Evolutionary conservation across 148 eudicot genomes (phyloP).

Genomic region (Hydrangea macrophylla): DNA sequence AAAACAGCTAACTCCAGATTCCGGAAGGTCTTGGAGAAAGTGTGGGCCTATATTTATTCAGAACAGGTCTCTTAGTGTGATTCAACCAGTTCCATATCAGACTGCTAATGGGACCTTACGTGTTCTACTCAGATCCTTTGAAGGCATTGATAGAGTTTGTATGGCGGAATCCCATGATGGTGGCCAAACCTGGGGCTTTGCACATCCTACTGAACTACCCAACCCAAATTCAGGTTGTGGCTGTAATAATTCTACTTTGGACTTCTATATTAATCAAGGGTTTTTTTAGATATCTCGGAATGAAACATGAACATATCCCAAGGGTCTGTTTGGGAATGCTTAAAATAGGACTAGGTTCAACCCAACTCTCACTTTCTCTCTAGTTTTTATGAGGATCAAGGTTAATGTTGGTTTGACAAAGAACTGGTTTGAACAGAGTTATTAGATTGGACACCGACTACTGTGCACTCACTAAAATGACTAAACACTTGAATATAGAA

Average conservation of each 20-base stretch:
- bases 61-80: conserved; percentile 57
- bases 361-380: too few species aligned
- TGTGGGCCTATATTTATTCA: conserved; percentile 82
- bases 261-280: background rate
- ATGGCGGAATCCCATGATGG: conserved; percentile 88
- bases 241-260: background rate
- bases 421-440: too few species aligned
- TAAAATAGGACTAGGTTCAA: too few species aligned
- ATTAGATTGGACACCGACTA: too few species aligned
- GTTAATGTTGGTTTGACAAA: too few species aligned
- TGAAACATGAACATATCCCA: too few species aligned
- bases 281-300: too few species aligned
- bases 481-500: too few species aligned
- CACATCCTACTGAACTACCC: conserved; percentile 66
- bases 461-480: too few species aligned
- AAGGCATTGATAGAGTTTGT: conserved; percentile 53
- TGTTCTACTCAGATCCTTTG: conserved; percentile 69
- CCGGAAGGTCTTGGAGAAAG: conserved; percentile 83
- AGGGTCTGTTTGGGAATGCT: too few species aligned
- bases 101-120: conserved; percentile 72
- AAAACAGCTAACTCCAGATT: conserved; percentile 69
- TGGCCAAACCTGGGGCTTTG: conserved; percentile 77
- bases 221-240: conserved; percentile 92
- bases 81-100: conserved; percentile 93
- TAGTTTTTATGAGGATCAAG: too few species aligned